Evolutionary conservation across 225 moss, liverwort and hornwort species (phyloP), one percentile per base, ranked within the genome.

Genomic region (Ulota crispa): DNA sequence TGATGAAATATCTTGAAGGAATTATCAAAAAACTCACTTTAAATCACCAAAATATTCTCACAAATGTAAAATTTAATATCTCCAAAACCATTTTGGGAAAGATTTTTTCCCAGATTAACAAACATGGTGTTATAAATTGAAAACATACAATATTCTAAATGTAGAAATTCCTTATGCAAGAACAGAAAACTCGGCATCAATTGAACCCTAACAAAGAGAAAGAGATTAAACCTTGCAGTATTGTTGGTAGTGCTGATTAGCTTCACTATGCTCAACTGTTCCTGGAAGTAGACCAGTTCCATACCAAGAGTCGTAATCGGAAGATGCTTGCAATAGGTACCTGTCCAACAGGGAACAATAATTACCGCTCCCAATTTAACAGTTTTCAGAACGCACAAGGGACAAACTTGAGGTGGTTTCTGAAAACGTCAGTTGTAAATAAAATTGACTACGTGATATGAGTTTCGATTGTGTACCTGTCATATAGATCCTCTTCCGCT

Each of bases 271-370:
- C 52, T 84, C 85, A 55, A 97, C 87, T 68, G 90, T 85, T 28
- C 93, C 95, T 24, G 95, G 92, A 70, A 94, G 92, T 84, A 97
- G 89, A 69, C 79, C 89, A 50, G 92, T 92, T 69, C 95, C 93
- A 84, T 97, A 95, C 95, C 95, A 94, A 39, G 86, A 80, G 76
- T 92, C 86, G 80, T 91, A 81, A 20, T 89, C 92, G 70, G 92
- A 84, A 59, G 88, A 75, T 28, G 82, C 80, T 78, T 87, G 77
- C 24, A 84, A 81, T 31, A 90, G 70, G 78, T 93, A 90, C 76
- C 95, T 93, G 88, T 28, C 41, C 50, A 77, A 68, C 36, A 74
- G 71, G 69, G 28, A 78, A 73, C 23, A 61, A 32, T 65, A 62
- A 61, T 55, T 59, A 50, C 23, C 47, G 23, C 26, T 60, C 26